Conservation (phyloP, 2,329 filamentous ascomycete species). For the Intubia oerlemansii region DNA sequence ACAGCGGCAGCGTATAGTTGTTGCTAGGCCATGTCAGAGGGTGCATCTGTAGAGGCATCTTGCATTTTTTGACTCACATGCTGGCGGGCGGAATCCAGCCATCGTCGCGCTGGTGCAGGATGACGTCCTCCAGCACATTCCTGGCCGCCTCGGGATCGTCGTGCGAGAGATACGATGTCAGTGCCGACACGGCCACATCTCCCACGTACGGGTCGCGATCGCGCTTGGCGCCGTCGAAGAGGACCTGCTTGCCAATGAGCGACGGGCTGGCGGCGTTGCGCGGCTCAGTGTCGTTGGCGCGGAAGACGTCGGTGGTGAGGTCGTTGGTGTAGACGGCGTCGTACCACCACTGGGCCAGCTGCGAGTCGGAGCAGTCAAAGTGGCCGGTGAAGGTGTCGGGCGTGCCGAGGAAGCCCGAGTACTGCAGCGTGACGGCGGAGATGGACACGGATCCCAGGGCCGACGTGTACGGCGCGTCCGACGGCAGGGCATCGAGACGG, state of each 20-base stretch:
- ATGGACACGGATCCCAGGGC: slow-evolving; percentile 21
- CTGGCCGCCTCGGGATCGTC: slow-evolving; percentile 17
- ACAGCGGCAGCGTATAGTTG: slow-evolving; percentile 23
- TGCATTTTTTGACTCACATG: slow-evolving; percentile 16
- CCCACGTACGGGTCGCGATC: slow-evolving; percentile 31
- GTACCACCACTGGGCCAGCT: slow-evolving; percentile 29
- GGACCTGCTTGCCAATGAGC: slow-evolving; percentile 22
- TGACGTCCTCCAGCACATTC: slow-evolving; percentile 28
- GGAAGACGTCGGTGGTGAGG: slow-evolving; percentile 23
- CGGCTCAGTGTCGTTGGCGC: slow-evolving; percentile 25
- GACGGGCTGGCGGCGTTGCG: slow-evolving; percentile 20
- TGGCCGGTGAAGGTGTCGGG: slow-evolving; percentile 26
- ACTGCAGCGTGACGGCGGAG: slow-evolving; percentile 19
- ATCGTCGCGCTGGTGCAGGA: slow-evolving; percentile 23
- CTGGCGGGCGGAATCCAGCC: slow-evolving; percentile 32
- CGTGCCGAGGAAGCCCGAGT: slow-evolving; percentile 23
- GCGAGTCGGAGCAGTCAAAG: slow-evolving; percentile 28
- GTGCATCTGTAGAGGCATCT: no score
- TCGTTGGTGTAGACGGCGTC: slow-evolving; percentile 31
- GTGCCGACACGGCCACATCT: slow-evolving; percentile 24
- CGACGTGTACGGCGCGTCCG: slow-evolving; percentile 22
- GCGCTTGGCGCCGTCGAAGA: slow-evolving; percentile 28
- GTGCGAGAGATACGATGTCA: slow-evolving; percentile 26
- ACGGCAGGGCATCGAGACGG: slow-evolving; percentile 20
- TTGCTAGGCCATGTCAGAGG: slow-evolving; percentile 11